Evolutionary conservation across 805 yeast genomes (phyloP), one percentile per base, ranked within the genome.

Genomic region (Saccharomycopsis capsularis): DNA sequence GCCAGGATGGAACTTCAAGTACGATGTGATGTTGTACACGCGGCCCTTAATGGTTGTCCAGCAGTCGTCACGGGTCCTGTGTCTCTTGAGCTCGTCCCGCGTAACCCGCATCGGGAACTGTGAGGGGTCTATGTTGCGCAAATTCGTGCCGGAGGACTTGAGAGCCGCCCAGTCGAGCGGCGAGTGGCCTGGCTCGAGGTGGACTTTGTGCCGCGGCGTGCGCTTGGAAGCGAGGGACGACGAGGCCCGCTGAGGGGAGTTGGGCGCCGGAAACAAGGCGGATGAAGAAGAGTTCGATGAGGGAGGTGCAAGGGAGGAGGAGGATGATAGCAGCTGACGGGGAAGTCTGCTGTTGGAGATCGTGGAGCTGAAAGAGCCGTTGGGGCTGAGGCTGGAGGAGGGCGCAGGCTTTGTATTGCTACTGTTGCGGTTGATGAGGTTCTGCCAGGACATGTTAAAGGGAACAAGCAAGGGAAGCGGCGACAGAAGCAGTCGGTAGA

Each of bases 1-100:
- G 32, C 99, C 99, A 0, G 99, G 99, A 57, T 91, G 99, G 63
- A 81, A 93, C 47, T 76, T 69, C 32, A 93, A 60, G 63, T 93
- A 91, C 11, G 84, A 80, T 0, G 96, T 81, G n/a, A 91, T 70
- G 59, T 90, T 87, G 68, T 85, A 91, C 1, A 91, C 95, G 58
- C 78, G 83, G 3, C 89, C 86, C 40, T 78, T 78, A 5, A 91
- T 72, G 30, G 78, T 78, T 2, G 93, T 83, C 98, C 98, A 91
- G 51, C 85, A 85, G 60, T 93, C 95, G 0, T 74, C 75, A n/a
- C 52, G 54, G 0, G 71, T 62, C 18, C 68, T 71, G 63, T 91
- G 97, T 43, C 64, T 68, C 39, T 67, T 65, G 47, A 90, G 67
- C 56, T 84, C 83, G 2, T 74, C 79, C 37, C 68, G 69, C 3